These are phyloP conservation scores for Alternaria conjuncta DNA, from an alignment of 2,329 filamentous ascomycete species.

Conservation along the genomic window DNA sequence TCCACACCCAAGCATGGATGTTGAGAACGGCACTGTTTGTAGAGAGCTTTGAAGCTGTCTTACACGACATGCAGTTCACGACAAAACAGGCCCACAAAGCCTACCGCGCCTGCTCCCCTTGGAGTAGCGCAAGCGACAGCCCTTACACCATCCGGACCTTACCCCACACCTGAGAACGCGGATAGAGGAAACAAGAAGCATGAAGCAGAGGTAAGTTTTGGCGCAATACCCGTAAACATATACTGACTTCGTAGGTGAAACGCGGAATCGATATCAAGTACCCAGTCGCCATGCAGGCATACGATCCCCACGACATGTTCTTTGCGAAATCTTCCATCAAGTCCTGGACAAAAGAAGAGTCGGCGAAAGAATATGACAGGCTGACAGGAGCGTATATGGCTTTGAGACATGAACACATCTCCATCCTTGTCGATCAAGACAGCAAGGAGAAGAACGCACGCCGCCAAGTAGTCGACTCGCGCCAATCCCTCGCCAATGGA, in stretches of 20 bases:
- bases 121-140: no score
- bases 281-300: background rate
- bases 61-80: no score
- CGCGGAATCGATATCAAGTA: background rate
- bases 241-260: background rate
- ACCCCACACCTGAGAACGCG: background rate
- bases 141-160: background rate
- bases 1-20: background rate
- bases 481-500: background rate
- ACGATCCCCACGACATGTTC: background rate
- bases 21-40: no score
- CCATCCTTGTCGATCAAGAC: background rate
- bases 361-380: background rate
- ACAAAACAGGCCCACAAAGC: no score
- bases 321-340: background rate
- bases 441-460: background rate
- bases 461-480: background rate
- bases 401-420: background rate
- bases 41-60: no score
- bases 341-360: background rate
- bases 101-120: no score
- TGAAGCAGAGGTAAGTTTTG: background rate
- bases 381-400: background rate
- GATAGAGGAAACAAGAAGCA: background rate
- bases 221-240: background rate